A percentile compares a stretch with the other conserved stretches of the same genome.
Conservation (phyloP, 2,329 filamentous ascomycete species). For the Ceratocystis colombiana region DNA sequence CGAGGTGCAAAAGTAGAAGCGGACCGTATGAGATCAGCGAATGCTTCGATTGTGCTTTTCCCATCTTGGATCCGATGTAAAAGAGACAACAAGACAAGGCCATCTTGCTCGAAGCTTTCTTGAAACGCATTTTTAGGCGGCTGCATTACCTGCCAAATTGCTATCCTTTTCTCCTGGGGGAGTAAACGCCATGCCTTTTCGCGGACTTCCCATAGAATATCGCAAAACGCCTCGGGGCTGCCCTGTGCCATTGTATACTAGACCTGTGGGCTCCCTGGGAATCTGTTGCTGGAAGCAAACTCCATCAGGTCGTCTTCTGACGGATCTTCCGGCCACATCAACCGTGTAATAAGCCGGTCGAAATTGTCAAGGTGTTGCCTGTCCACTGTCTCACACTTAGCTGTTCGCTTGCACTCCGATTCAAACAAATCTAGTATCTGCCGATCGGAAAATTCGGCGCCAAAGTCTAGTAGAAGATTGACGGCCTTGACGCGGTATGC, state of each 20-base stretch:
- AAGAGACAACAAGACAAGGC: conserved; percentile 13
- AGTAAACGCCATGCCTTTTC: conserved; percentile 21
- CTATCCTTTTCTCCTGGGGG: not conserved
- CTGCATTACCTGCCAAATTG: conserved; percentile 23
- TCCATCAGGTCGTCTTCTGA: conserved; percentile 15
- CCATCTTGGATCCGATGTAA: conserved; percentile 10
- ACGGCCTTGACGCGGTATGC: conserved; percentile 14
- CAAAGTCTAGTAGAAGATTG: conserved; percentile 19
- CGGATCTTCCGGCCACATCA: conserved; percentile 13
- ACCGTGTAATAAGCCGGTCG: conserved; percentile 16
- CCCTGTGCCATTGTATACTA: conserved; percentile 18
- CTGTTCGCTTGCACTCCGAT: conserved; percentile 12
- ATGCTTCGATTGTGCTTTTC: conserved; percentile 7
- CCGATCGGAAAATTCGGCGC: conserved; percentile 11
- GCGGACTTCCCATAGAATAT: conserved; percentile 24
- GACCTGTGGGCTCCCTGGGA: conserved; percentile 19
- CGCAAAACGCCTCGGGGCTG: conserved; percentile 14
- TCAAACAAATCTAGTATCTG: conserved; percentile 18
- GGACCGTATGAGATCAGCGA: conserved; percentile 14
- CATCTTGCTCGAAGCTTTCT: conserved; percentile 1
- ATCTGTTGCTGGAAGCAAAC: conserved; percentile 18
- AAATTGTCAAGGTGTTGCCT: conserved; percentile 16
- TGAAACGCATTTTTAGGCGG: conserved; percentile 21
- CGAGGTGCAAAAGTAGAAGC: conserved; percentile 16
- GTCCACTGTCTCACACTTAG: conserved; percentile 9